Percentiles rank a stretch among this genome's conserved stretches.
Conservation (phyloP, 768 basidiomycete species). For the Lyophyllum decastes region DNA sequence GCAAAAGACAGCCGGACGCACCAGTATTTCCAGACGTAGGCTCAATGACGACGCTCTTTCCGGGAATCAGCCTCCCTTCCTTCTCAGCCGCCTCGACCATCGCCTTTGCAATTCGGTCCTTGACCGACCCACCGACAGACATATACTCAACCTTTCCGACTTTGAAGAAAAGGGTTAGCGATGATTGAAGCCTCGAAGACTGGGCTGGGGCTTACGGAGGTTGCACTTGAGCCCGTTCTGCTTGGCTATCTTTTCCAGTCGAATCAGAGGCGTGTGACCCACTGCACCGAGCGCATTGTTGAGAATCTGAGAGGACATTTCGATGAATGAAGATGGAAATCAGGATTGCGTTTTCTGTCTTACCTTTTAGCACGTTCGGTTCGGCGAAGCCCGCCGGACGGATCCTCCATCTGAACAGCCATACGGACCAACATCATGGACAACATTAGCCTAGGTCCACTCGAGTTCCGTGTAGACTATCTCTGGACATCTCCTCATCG, state of each 20-base stretch:
- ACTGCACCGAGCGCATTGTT: slow-evolving; percentile 83
- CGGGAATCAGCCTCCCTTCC: slow-evolving; percentile 82
- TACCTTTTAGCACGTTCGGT: slow-evolving; percentile 4
- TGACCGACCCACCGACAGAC: slow-evolving; percentile 91
- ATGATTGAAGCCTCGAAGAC: background rate
- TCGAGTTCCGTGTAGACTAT: background rate
- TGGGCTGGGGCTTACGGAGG: slow-evolving; percentile 58
- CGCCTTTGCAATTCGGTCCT: slow-evolving; percentile 94
- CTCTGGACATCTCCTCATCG: background rate
- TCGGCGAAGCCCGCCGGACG: slow-evolving; percentile 20
- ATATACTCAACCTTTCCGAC: slow-evolving; percentile 91
- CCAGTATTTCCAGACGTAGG: slow-evolving; percentile 97
- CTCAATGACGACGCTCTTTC: slow-evolving; percentile 91
- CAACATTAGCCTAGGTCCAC: background rate
- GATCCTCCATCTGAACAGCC: slow-evolving; percentile 8
- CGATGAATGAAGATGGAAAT: slow-evolving; percentile 9
- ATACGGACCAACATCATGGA: background rate
- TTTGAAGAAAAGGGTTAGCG: slow-evolving; percentile 27
- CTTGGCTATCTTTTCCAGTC: slow-evolving; percentile 76
- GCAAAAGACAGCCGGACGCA: slow-evolving; percentile 30
- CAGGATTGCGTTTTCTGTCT: slow-evolving; percentile 6
- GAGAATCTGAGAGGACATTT: slow-evolving; percentile 55
- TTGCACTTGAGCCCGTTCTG: slow-evolving; percentile 85
- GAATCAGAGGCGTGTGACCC: slow-evolving; percentile 89
- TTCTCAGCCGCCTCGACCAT: slow-evolving; percentile 96